Evolutionary conservation across 2,329 filamentous ascomycete species (phyloP), one percentile per base, ranked within the genome.

Genomic region (Pseudofabraea citricarpa): DNA sequence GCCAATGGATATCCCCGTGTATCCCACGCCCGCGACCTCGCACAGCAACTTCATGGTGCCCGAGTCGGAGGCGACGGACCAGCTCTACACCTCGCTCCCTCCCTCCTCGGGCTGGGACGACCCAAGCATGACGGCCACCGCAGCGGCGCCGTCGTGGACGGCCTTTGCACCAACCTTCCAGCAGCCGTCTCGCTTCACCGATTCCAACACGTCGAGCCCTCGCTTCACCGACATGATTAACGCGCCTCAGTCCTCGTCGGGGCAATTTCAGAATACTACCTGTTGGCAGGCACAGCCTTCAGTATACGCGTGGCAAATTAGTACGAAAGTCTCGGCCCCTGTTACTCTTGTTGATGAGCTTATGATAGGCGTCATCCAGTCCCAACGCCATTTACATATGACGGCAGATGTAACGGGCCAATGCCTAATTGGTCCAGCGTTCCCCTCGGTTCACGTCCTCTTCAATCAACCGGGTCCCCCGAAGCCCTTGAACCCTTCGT

Each of bases 221-320:
- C 48, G 51, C 20, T 57, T 57, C 43, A 50, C 50, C n/a, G 48
- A 55, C 21, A 15, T 54, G n/a, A 43, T 53, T 27, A 56, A 48
- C 29, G 48, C 49, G 4, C 51, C 48, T 9, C 12, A 26, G n/a
- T 43, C 36, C 22, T n/a, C 36, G 36, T 33, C 35, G 40, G 26
- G 19, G 40, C 33, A 41, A 23, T 37, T 38, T 31, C 16, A 39
- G 46, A 24, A 53, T 50, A 22, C 33, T 5, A 43, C 33, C 6
- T 51, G 50, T 41, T 59, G 56, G 56, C 57, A 61, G 47, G 38
- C 43, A n/a, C 57, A 59, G 36, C 58, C 58, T 6, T 57, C 55
- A 12, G 45, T 53, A 26, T 58, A 55, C 32, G 54, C 56, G 4
- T 59, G 57, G 56, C 56, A 60, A 38, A 54, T 59, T 6, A 55